Percentiles rank a stretch among this genome's conserved stretches.
Evolutionary conservation across 169 alveolate genomes (phyloP).

Genomic region (Theileria equi): DNA sequence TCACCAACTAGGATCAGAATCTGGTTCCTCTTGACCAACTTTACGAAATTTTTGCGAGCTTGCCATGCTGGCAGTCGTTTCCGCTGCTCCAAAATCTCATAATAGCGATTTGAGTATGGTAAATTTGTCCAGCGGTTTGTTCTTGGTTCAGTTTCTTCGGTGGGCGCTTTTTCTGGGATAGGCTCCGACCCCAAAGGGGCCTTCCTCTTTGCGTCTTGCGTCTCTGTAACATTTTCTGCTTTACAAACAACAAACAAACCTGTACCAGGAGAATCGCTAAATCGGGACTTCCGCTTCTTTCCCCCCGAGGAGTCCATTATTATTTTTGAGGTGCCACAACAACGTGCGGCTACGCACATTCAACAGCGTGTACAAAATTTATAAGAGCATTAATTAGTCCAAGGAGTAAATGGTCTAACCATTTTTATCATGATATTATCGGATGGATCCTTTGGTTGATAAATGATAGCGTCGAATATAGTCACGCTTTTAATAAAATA

Average conservation of each 20-base stretch:
- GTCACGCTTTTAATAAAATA: constrained; percentile 39
- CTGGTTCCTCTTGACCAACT: constrained; percentile 75
- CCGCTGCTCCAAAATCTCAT: constrained; percentile 73
- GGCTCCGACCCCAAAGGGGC: no score
- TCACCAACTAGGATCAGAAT: constrained; percentile 88
- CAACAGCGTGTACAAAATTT: not conserved
- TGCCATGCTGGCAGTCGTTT: constrained; percentile 86
- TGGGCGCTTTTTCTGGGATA: not conserved
- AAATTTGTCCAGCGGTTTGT: constrained; percentile 31
- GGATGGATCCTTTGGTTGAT: constrained; percentile 52
- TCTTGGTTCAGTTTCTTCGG: constrained; percentile 1
- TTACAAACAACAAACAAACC: no score
- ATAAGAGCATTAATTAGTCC: constrained; percentile 21
- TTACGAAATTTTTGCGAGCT: constrained; percentile 79
- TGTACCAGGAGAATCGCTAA: no score
- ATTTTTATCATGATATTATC: constrained; percentile 41
- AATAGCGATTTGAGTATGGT: constrained; percentile 74
- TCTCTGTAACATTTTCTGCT: no score
- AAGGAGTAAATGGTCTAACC: constrained; percentile 54
- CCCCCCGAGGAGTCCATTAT: no score
- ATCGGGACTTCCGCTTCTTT: no score
- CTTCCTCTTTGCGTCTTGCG: no score
- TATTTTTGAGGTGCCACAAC: no score
- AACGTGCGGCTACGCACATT: no score
- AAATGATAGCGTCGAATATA: constrained; percentile 60